Evolutionary conservation across 495 filamentous ascomycete genomes (phyloP).

Genomic region (Letharia lupina): DNA sequence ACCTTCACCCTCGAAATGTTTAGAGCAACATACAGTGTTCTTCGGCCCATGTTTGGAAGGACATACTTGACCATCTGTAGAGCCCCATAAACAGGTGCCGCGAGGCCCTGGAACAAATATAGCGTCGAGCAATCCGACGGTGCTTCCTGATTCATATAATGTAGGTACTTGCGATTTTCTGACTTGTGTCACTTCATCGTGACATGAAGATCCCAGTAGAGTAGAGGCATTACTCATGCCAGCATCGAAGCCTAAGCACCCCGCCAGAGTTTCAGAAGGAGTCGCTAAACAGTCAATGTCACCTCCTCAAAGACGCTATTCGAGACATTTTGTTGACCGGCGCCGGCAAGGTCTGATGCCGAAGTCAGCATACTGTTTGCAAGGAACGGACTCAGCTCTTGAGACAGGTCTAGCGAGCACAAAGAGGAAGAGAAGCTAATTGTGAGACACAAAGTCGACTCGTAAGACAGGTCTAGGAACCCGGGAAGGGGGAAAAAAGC

Average conservation of each 20-base stretch:
- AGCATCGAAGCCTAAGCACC: background rate
- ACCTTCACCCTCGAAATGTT: background rate
- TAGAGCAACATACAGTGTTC: background rate
- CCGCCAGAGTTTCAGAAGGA: background rate
- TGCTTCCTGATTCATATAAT: background rate
- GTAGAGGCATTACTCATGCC: background rate
- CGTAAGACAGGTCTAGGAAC: background rate
- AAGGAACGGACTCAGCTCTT: background rate
- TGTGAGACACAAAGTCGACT: too few species aligned
- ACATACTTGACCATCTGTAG: background rate
- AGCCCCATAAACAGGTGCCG: background rate
- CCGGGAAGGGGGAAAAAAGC: background rate
- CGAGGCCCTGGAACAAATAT: background rate
- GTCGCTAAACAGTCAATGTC: background rate
- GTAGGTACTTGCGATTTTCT: background rate
- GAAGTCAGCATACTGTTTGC: background rate
- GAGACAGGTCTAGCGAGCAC: too few species aligned
- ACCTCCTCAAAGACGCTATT: constrained; percentile 44
- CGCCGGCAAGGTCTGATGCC: constrained; percentile 34
- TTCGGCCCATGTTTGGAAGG: background rate
- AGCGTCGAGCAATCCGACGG: background rate
- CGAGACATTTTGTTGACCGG: constrained; percentile 40
- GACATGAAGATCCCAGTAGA: background rate
- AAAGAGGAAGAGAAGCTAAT: too few species aligned
- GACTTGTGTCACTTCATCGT: background rate